Evolutionary conservation across 1,284 basidiomycete genomes (phyloP), one percentile per base, ranked within the genome.

Genomic region (Pholiota adiposa): DNA sequence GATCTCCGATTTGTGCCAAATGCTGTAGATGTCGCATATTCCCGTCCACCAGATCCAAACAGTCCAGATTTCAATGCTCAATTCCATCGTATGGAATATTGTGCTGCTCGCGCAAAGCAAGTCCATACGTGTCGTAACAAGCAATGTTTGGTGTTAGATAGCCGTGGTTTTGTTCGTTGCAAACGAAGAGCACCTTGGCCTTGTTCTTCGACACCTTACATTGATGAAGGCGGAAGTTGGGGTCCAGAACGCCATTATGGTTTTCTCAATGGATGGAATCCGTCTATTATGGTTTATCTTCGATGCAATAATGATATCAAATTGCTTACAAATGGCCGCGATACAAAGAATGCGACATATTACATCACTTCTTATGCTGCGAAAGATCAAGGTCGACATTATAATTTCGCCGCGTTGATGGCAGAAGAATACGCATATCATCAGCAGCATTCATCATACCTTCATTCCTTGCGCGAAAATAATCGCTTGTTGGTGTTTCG

Each of bases 261-360:
- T 0, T 69, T 56, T 19, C 8, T 76, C 0, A 76, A 76, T 49
- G 55, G 54, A 2, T 48, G 23, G n/a, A 48, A 48, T 23, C 44
- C 44, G 74, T 61, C 52, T 57, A 56, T 72, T 4, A 54, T 67
- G 0, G 34, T 61, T 0, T 51, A 41, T 1, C 3, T 60, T 0
- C 49, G 61, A 0, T 71, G 67, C 50, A 75, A 76, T 53, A 68
- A 75, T n/a, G 67, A 77, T 69, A 74, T 58, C 11, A 31, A 31
- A 31, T 31, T 31, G 29, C 4, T 31, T 4, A 31, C 11, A 11
- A 31, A 31, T 11, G 65, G 73, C 0, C 1, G 9, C 0, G 69
- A 74, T 6, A 74, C 69, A 0, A 65, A 65, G 8, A 52, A 70
- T 12, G 33, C 7, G 6, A 19, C 44, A 14, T 48, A 11, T 9